Evolutionary conservation across 2,329 filamentous ascomycete genomes (phyloP).

Genomic region (Clarireedia paspali): DNA sequence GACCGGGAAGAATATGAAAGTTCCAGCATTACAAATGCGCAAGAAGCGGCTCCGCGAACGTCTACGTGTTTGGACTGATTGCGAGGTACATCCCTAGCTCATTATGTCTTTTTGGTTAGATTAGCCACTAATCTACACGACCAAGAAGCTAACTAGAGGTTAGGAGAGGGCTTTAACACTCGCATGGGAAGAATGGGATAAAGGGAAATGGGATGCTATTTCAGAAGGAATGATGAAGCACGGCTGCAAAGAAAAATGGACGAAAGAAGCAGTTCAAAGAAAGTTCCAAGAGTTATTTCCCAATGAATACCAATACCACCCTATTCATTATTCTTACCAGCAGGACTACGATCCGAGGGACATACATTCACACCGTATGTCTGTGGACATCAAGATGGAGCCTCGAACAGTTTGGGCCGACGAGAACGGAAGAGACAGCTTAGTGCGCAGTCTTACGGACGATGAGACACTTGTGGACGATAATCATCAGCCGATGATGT

Average conservation of each 20-base stretch:
- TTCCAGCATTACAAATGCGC: conserved; percentile 32
- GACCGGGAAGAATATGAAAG: conserved; percentile 25
- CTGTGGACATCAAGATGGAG: not conserved
- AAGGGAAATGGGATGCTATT: conserved; percentile 28
- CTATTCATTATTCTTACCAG: not conserved
- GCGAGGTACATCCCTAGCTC: conserved; percentile 17
- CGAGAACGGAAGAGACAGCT: not conserved
- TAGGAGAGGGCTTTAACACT: conserved; percentile 28
- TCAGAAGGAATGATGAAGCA: conserved; percentile 28
- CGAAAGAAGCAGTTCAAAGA: conserved; percentile 27
- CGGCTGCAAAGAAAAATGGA: conserved; percentile 29
- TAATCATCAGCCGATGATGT: conserved; percentile 13
- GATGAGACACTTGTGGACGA: conserved; percentile 14
- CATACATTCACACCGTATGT: not conserved
- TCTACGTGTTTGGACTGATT: conserved; percentile 21
- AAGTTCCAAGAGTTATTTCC: conserved; percentile 29
- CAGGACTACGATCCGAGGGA: too few relatives aligned
- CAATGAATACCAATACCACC: not conserved
- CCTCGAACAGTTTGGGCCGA: conserved; percentile 1
- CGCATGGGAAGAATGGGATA: conserved; percentile 27
- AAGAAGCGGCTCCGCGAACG: conserved; percentile 31
- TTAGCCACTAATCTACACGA: conserved; percentile 7
- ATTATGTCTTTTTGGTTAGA: conserved; percentile 2
- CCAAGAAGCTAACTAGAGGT: conserved; percentile 6
- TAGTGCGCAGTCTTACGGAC: not conserved